Evolutionary conservation across 2,329 filamentous ascomycete species (phyloP).

Genomic region (Lojkania enalia): DNA sequence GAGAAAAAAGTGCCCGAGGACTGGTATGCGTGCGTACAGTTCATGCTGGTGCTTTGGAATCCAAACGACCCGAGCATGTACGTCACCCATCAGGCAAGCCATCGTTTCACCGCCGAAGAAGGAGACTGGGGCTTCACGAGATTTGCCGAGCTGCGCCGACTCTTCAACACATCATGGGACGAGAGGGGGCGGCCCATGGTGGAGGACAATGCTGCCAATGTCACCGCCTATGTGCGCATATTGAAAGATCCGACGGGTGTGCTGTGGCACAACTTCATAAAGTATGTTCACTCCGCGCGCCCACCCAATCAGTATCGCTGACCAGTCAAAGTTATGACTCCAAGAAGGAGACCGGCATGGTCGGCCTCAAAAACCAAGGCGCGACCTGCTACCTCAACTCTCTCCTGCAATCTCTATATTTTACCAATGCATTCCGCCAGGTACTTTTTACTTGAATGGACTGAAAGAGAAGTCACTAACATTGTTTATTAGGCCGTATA

Average conservation of each 20-base stretch:
- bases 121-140: slow-evolving; percentile 99
- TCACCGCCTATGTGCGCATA: slow-evolving; percentile 80
- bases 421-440: slow-evolving; percentile 86
- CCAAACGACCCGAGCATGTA: slow-evolving; percentile 87
- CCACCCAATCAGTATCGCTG: background rate
- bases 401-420: slow-evolving; percentile 52
- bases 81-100: slow-evolving; percentile 76
- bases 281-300: slow-evolving; percentile 46
- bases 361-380: slow-evolving; percentile 94
- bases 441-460: slow-evolving; percentile 48
- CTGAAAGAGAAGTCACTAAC: background rate
- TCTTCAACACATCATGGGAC: slow-evolving; percentile 81
- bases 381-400: slow-evolving; percentile 65
- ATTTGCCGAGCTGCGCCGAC: slow-evolving; percentile 83
- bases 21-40: slow-evolving; percentile 97
- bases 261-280: slow-evolving; percentile 86
- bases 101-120: slow-evolving; percentile 94
- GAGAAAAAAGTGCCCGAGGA: slow-evolving; percentile 75
- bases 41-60: slow-evolving; percentile 92
- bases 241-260: slow-evolving; percentile 88
- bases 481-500: slow-evolving; percentile 86
- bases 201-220: slow-evolving; percentile 75
- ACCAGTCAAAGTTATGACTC: slow-evolving; percentile 71
- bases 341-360: slow-evolving; percentile 98
- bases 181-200: slow-evolving; percentile 69